Evolutionary conservation across 306 rosid genomes (phyloP).

Genomic region (Delonix regia): DNA sequence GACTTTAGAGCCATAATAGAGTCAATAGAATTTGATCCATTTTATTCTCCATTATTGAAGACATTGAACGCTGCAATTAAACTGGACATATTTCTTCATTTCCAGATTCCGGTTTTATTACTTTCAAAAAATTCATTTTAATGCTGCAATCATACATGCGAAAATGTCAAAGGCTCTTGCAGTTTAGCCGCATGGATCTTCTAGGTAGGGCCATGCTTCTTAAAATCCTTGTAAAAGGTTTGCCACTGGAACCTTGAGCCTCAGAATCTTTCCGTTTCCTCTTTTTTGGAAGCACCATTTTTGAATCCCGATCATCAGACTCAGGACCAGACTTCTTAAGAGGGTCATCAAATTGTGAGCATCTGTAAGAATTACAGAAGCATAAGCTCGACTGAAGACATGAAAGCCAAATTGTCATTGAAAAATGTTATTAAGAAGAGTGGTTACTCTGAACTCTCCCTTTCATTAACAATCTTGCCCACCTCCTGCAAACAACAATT

Average conservation of each 20-base stretch:
- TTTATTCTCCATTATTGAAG: constrained; percentile 12
- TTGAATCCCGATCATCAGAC: constrained; percentile 40
- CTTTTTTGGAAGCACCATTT: constrained; percentile 44
- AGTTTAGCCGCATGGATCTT: constrained; percentile 61
- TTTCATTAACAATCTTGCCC: constrained; percentile 49
- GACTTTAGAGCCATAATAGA: background rate
- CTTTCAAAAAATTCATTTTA: constrained; percentile 2
- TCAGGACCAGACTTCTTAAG: constrained; percentile 44
- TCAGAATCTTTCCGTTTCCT: constrained; percentile 46
- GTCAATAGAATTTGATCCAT: background rate
- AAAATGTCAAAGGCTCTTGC: constrained; percentile 47
- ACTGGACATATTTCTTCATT: background rate
- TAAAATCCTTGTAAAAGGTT: constrained; percentile 49
- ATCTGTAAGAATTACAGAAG: constrained; percentile 51
- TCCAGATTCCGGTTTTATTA: background rate
- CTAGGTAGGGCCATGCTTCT: constrained; percentile 61
- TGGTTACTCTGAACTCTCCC: constrained; percentile 64
- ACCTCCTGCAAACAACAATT: constrained; percentile 53
- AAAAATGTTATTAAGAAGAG: constrained; percentile 30
- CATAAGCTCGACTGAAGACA: constrained; percentile 33
- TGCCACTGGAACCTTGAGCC: constrained; percentile 39
- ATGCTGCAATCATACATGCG: constrained; percentile 1
- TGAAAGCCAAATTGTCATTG: constrained; percentile 6
- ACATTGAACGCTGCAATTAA: background rate
- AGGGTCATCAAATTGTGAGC: constrained; percentile 56